Conservation (phyloP, 2,329 filamentous ascomycete genomes). For the Alternaria brassicae region DNA sequence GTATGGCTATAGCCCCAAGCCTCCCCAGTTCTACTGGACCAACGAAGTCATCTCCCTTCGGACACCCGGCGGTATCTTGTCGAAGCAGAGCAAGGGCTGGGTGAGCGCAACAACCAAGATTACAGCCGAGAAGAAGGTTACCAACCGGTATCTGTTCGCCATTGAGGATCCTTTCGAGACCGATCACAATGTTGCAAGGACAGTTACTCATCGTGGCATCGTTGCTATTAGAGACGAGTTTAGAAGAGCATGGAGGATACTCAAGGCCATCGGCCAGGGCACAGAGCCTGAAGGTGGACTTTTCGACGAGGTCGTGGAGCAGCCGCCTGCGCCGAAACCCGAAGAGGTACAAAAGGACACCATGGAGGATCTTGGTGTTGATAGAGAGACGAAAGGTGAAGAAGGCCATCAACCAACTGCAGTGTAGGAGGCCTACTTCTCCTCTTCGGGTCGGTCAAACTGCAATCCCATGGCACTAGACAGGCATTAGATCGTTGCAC, state of each 20-base stretch:
- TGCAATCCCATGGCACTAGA: neutral
- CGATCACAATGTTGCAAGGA: slow-evolving; percentile 86
- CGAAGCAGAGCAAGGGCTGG: slow-evolving; percentile 84
- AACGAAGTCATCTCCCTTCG: slow-evolving; percentile 80
- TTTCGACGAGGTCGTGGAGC: slow-evolving; percentile 45
- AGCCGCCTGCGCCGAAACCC: slow-evolving; percentile 12
- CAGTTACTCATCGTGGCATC: slow-evolving; percentile 83
- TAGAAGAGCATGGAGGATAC: slow-evolving; percentile 75
- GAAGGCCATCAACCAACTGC: neutral
- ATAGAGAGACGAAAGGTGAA: neutral
- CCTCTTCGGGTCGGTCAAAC: neutral
- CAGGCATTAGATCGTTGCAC: neutral
- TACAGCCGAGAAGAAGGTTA: slow-evolving; percentile 71
- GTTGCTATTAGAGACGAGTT: slow-evolving; percentile 86
- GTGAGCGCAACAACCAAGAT: slow-evolving; percentile 76
- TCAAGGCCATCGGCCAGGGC: slow-evolving; percentile 37
- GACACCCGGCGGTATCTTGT: slow-evolving; percentile 71
- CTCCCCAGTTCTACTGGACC: slow-evolving; percentile 78
- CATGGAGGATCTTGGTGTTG: neutral
- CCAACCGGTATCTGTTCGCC: slow-evolving; percentile 82
- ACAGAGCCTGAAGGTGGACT: slow-evolving; percentile 41
- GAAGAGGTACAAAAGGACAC: neutral
- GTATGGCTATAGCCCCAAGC: slow-evolving; percentile 30
- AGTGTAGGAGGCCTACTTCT: neutral
- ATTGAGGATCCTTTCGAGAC: slow-evolving; percentile 93